Conservation (phyloP, 2,329 filamentous ascomycete genomes). For the Penicillium sp. region DNA sequence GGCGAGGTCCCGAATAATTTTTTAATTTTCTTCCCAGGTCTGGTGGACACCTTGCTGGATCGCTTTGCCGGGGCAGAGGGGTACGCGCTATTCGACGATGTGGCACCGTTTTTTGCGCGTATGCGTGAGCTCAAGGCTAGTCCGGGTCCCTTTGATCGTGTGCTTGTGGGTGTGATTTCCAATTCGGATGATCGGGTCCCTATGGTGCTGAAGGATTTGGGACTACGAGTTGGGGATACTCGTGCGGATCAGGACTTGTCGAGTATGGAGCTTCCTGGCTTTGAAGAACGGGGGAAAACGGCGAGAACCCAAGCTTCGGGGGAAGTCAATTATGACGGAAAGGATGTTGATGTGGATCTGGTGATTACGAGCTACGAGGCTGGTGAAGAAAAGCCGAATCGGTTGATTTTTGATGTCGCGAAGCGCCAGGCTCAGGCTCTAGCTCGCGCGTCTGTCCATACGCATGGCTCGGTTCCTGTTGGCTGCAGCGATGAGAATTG, state of each 20-base stretch:
- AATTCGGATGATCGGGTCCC: conserved; percentile 45
- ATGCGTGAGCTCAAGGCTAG: conserved; percentile 19
- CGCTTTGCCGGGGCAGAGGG: conserved; percentile 39
- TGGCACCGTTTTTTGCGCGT: conserved; percentile 32
- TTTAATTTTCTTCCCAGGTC: conserved; percentile 27
- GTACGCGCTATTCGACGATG: conserved; percentile 40
- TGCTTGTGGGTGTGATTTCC: conserved; percentile 42
- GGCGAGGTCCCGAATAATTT: conserved; percentile 2
- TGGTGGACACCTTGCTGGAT: conserved; percentile 34
- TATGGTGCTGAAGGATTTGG: conserved; percentile 37
- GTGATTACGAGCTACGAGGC: conserved; percentile 45
- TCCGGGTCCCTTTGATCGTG: conserved; percentile 26
- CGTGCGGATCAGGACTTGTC: conserved; percentile 29
- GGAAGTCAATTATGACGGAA: neutral
- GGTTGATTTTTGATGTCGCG: conserved; percentile 38
- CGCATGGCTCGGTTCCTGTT: neutral
- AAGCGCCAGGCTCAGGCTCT: conserved; percentile 25
- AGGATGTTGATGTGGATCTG: conserved; percentile 36
- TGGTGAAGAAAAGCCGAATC: conserved; percentile 41
- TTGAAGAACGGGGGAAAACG: conserved; percentile 18
- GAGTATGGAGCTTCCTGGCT: conserved; percentile 25
- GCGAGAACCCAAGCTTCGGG: neutral
- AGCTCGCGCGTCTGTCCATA: conserved; percentile 5
- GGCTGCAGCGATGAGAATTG: conserved; percentile 15
- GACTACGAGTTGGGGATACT: conserved; percentile 33